Evolutionary conservation across 805 yeast species (phyloP).

Genomic region (Saccharomyces eubayanus): DNA sequence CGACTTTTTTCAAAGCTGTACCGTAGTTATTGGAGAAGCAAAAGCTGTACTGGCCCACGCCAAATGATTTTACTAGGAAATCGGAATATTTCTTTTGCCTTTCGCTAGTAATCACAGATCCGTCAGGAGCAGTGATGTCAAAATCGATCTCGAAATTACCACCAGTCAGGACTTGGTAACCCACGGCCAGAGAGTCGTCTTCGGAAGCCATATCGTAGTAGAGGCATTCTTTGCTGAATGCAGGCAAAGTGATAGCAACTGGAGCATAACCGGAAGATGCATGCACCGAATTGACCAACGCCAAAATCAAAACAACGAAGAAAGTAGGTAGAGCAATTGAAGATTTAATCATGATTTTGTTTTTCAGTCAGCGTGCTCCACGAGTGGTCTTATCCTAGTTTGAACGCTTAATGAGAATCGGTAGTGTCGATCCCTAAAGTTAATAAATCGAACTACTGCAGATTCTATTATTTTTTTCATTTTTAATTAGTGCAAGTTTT

Average conservation of each 20-base stretch:
- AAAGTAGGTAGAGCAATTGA: neutral
- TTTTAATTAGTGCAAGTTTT: neutral
- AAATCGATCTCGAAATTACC: slow-evolving; percentile 63
- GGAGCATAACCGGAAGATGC: slow-evolving; percentile 29
- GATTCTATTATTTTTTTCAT: neutral
- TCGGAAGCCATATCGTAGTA: slow-evolving; percentile 32
- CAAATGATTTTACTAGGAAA: slow-evolving; percentile 48
- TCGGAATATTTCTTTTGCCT: slow-evolving; percentile 58
- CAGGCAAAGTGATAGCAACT: slow-evolving; percentile 31
- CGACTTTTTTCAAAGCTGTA: slow-evolving; percentile 56
- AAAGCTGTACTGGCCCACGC: slow-evolving; percentile 55
- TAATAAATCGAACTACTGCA: neutral
- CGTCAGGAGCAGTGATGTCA: slow-evolving; percentile 48
- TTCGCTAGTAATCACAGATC: slow-evolving; percentile 40
- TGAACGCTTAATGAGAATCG: neutral
- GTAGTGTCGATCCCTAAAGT: neutral
- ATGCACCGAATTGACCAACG: slow-evolving; percentile 7
- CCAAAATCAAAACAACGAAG: neutral
- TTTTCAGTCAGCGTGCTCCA: neutral
- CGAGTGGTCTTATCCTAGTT: neutral
- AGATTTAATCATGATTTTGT: slow-evolving; percentile 1
- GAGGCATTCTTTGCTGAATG: slow-evolving; percentile 39
- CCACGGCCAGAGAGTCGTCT: slow-evolving; percentile 34
- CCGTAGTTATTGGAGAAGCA: slow-evolving; percentile 60
- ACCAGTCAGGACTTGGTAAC: slow-evolving; percentile 52